phyloP scores from a whole-genome alignment of 108 stramenopile species.

The Parmales sp. region DNA sequence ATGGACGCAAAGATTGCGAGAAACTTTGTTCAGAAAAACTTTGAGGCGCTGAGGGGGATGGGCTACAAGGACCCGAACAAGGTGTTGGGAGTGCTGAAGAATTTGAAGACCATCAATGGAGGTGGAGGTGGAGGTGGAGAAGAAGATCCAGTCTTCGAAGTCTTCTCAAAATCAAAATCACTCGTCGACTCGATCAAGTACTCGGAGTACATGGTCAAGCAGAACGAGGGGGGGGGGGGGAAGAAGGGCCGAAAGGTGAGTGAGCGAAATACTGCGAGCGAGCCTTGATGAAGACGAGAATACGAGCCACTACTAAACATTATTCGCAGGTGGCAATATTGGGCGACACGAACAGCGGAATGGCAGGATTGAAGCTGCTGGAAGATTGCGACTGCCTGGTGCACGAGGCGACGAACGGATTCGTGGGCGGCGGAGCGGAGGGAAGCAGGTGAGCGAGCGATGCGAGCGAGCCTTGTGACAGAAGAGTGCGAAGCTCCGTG shows the following conservation, averaged over 20 bases:
- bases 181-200: conserved; percentile 65
- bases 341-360: conserved; percentile 78
- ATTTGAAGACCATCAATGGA: too few species aligned
- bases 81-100: conserved; percentile 70
- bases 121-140: too few species aligned
- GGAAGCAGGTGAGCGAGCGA: conserved; percentile 24
- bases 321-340: conserved; percentile 87
- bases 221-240: conserved; percentile 63
- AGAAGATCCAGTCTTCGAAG: too few species aligned
- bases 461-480: too few species aligned
- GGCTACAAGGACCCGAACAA: conserved; percentile 73
- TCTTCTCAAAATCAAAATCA: too few species aligned
- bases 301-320: too few species aligned
- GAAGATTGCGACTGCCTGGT: conserved; percentile 66
- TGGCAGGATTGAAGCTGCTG: conserved; percentile 52
- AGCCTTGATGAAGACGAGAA: too few species aligned
- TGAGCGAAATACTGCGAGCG: too few species aligned
- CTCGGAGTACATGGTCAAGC: conserved; percentile 76
- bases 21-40: conserved; percentile 65
- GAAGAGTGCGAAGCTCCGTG: too few species aligned
- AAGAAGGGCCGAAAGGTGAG: conserved; percentile 73
- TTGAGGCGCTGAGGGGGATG: conserved; percentile 43
- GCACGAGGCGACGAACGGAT: conserved; percentile 83
- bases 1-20: conserved; percentile 59
- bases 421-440: conserved; percentile 48